Percentiles rank a stretch among this genome's conserved stretches.
Conservation (phyloP, 2,329 filamentous ascomycete genomes). For the Colletotrichum neosansevieriae region DNA sequence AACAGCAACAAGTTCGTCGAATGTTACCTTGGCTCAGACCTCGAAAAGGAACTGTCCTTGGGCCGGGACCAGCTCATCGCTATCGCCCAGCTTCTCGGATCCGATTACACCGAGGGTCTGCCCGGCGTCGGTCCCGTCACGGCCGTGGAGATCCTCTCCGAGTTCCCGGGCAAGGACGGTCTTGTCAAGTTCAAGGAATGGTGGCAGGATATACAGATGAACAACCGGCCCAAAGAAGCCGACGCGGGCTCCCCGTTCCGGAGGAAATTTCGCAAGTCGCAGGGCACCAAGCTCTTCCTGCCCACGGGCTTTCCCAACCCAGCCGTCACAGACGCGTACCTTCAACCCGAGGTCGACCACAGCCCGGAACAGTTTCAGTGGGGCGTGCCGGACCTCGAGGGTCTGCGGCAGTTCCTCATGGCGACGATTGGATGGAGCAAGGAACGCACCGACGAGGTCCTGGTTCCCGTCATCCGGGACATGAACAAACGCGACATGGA, state of each 20-base stretch:
- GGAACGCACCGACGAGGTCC: conserved; percentile 93
- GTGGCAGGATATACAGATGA: conserved; percentile 84
- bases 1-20: conserved; percentile 98
- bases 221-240: conserved; percentile 72
- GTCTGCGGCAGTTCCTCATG: conserved; percentile 87
- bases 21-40: conserved; percentile 86
- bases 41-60: conserved; percentile 90
- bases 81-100: conserved; percentile 90
- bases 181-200: conserved; percentile 86
- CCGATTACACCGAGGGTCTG: conserved; percentile 94
- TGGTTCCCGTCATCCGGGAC: conserved; percentile 94
- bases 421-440: conserved; percentile 91
- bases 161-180: conserved; percentile 75
- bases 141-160: conserved; percentile 91
- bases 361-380: conserved; percentile 87
- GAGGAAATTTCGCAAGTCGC: conserved; percentile 84
- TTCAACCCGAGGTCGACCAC: conserved; percentile 86
- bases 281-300: conserved; percentile 87
- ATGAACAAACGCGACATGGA: conserved; percentile 92
- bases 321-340: conserved; percentile 85
- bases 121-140: conserved; percentile 93
- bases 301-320: conserved; percentile 82
- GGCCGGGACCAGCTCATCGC: conserved; percentile 89
- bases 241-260: conserved; percentile 75
- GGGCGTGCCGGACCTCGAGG: conserved; percentile 94